Evolutionary conservation across 1,284 basidiomycete genomes (phyloP).

Genomic region (Trichosporon sp.): DNA sequence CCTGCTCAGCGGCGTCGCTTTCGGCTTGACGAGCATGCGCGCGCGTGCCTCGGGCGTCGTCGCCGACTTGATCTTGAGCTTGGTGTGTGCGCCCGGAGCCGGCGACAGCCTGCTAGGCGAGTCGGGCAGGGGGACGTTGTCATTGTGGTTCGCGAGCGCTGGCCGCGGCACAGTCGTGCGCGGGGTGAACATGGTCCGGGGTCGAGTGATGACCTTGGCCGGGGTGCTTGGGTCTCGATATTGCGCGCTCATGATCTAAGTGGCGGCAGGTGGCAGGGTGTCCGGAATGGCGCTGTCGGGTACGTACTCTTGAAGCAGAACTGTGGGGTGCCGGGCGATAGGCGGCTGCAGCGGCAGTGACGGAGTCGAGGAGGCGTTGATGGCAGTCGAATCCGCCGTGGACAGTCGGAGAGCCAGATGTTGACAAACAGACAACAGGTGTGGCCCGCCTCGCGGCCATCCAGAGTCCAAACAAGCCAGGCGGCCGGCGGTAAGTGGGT

Average conservation of each 20-base stretch:
- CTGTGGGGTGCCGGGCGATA: not conserved
- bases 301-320: not conserved
- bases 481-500: not conserved
- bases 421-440: not conserved
- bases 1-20: conserved; percentile 5
- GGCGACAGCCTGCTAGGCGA: conserved; percentile 15
- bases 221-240: not conserved
- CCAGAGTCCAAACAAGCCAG: not conserved
- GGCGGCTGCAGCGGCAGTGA: not conserved
- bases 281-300: not conserved
- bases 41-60: conserved; percentile 45
- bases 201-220: not conserved
- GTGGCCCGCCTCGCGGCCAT: not conserved
- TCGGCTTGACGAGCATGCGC: conserved; percentile 30
- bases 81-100: conserved; percentile 9
- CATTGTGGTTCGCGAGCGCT: conserved; percentile 12
- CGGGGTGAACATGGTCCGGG: conserved; percentile 1
- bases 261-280: not conserved
- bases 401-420: not conserved
- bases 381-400: not conserved
- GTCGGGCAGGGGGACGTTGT: conserved; percentile 14
- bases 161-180: conserved; percentile 7
- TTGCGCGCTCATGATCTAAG: not conserved
- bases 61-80: conserved; percentile 40
- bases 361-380: not conserved